A percentile compares a stretch with the other conserved stretches of the same genome.
These are phyloP conservation scores for Pyrenula massariospora DNA, from an alignment of 495 filamentous ascomycete genomes.

Conservation along the genomic window DNA sequence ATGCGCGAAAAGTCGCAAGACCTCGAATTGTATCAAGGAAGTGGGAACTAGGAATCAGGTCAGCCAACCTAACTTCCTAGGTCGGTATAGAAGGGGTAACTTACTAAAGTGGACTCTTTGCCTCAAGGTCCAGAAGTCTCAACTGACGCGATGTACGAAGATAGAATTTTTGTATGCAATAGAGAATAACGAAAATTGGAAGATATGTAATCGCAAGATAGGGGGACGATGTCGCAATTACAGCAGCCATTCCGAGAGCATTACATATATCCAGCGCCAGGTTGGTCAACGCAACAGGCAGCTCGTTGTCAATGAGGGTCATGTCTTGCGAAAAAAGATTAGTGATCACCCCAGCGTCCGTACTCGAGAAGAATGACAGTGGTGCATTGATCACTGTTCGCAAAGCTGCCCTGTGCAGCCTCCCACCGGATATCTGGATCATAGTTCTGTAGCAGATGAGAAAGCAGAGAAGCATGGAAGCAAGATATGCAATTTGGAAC, in stretches of 20 bases:
- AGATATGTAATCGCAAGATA: constrained; percentile 22
- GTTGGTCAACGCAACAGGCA: constrained; percentile 10
- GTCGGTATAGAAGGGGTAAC: no score
- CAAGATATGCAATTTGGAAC: neutral
- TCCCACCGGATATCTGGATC: constrained; percentile 7
- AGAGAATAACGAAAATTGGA: constrained; percentile 20
- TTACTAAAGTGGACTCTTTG: constrained; percentile 20
- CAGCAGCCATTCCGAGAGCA: neutral
- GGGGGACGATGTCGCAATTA: constrained; percentile 8
- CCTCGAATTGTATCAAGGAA: constrained; percentile 30
- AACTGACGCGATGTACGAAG: constrained; percentile 40
- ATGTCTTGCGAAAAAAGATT: constrained; percentile 36
- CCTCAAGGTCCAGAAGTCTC: constrained; percentile 35
- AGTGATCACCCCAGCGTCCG: constrained; percentile 25
- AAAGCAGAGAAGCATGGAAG: neutral
- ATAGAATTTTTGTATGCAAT: constrained; percentile 38
- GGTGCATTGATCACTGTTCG: constrained; percentile 14
- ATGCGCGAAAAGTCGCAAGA: constrained; percentile 28
- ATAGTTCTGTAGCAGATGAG: neutral
- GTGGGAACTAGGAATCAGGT: constrained; percentile 11
- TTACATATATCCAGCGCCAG: neutral
- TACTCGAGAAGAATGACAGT: constrained; percentile 25
- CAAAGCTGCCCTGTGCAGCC: constrained; percentile 14
- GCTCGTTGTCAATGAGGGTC: constrained; percentile 24
- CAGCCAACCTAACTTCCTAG: neutral